Percentiles rank a stretch among this genome's conserved stretches.
These are phyloP conservation scores for Aspergillus biplanus DNA, from an alignment of 495 filamentous ascomycete species.

Conservation along the genomic window DNA sequence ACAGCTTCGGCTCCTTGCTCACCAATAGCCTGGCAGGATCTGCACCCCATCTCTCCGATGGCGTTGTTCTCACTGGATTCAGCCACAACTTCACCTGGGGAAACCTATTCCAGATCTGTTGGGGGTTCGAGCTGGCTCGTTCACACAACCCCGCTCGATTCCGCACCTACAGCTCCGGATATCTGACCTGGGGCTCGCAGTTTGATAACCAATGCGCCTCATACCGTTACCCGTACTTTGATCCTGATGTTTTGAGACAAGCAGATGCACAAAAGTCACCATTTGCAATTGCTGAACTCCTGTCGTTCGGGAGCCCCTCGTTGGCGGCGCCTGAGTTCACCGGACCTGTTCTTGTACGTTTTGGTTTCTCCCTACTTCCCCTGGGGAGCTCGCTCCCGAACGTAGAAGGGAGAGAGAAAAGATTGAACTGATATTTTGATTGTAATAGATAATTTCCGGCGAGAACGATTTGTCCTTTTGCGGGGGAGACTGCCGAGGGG, in stretches of 20 bases:
- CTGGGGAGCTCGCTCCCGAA: background rate
- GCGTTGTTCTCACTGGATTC: constrained; percentile 8
- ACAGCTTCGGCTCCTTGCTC: constrained; percentile 5
- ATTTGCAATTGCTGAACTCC: background rate
- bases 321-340: background rate
- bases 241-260: background rate
- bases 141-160: background rate
- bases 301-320: background rate
- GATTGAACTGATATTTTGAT: background rate
- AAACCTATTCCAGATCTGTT: background rate
- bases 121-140: constrained; percentile 2
- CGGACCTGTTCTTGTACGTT: background rate
- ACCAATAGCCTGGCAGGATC: background rate
- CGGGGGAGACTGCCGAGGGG: constrained; percentile 3
- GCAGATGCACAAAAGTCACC: background rate
- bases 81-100: background rate
- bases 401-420: background rate
- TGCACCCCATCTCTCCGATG: background rate
- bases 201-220: constrained; percentile 1
- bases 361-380: background rate
- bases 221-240: constrained; percentile 9
- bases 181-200: constrained; percentile 1
- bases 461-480: constrained; percentile 12
- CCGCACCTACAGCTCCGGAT: background rate
- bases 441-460: constrained; percentile 2